These are phyloP conservation scores for Citrullus colocynthis DNA, from an alignment of 306 rosid genomes.

Conservation along the genomic window DNA sequence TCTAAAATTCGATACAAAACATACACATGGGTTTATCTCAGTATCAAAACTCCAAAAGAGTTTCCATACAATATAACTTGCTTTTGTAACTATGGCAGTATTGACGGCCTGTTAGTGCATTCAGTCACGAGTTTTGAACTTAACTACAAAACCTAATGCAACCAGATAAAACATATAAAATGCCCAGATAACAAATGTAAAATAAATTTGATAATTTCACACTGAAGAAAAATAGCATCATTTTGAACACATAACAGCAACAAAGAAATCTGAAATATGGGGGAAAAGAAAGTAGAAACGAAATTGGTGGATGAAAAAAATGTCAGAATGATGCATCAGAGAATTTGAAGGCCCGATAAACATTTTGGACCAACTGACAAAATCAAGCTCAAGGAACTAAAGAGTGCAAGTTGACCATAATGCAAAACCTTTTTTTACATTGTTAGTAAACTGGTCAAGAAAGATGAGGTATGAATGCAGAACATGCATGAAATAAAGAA, in stretches of 20 bases:
- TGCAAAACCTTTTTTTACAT: neutral
- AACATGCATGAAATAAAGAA: neutral
- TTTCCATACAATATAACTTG: neutral
- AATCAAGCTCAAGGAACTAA: neutral
- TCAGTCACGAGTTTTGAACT: neutral
- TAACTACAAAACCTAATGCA: neutral
- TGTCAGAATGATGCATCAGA: neutral
- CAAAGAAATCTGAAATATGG: neutral
- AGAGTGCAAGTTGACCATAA: neutral
- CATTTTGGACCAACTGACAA: neutral
- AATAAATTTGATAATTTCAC: neutral
- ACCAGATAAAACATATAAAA: neutral
- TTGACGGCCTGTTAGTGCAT: neutral
- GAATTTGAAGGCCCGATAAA: neutral
- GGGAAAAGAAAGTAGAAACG: neutral
- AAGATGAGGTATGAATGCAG: constrained; percentile 6
- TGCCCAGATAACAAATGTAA: neutral
- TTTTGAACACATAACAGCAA: neutral
- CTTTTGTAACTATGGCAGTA: neutral
- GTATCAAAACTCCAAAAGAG: neutral
- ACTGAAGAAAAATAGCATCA: neutral
- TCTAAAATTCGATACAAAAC: neutral
- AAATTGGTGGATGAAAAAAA: neutral
- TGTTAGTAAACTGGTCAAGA: neutral
- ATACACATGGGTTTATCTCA: neutral